Evolutionary conservation across 108 stramenopile genomes (phyloP).

Genomic region (Cyclotella baltica): DNA sequence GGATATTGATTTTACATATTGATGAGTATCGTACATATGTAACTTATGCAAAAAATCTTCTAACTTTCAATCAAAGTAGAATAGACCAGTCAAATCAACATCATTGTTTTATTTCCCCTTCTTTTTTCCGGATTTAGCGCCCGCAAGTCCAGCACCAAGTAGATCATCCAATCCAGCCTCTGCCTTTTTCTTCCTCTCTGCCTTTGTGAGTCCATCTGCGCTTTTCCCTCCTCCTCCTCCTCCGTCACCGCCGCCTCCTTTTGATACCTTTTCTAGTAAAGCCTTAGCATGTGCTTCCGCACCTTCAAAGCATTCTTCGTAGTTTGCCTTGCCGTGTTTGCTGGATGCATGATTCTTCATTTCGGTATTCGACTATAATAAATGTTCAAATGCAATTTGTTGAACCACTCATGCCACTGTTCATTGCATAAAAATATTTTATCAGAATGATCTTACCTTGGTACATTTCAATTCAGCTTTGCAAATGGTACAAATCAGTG

Average conservation of each 20-base stretch:
- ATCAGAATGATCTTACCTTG: slow-evolving; percentile 33
- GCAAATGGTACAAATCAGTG: slow-evolving; percentile 49
- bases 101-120: slow-evolving; percentile 45
- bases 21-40: too few species aligned
- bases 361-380: slow-evolving; percentile 52
- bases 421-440: too few species aligned
- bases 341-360: slow-evolving; percentile 53
- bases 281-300: slow-evolving; percentile 44
- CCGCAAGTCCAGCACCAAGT: slow-evolving; percentile 50
- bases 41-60: too few species aligned
- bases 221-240: slow-evolving; percentile 12
- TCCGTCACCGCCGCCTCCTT: slow-evolving; percentile 15
- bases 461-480: slow-evolving; percentile 54
- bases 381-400: neutral
- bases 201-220: slow-evolving; percentile 38
- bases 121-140: slow-evolving; percentile 27
- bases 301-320: slow-evolving; percentile 63
- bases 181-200: slow-evolving; percentile 40
- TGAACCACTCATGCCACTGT: too few species aligned
- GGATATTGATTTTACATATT: too few species aligned
- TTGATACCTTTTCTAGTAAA: slow-evolving; percentile 26
- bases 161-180: slow-evolving; percentile 55
- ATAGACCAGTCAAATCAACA: too few species aligned
- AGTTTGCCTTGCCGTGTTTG: slow-evolving; percentile 56
- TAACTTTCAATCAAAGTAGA: too few species aligned